phyloP scores from a whole-genome alignment of 441 rosid genomes.

The Mallotus repandus region DNA sequence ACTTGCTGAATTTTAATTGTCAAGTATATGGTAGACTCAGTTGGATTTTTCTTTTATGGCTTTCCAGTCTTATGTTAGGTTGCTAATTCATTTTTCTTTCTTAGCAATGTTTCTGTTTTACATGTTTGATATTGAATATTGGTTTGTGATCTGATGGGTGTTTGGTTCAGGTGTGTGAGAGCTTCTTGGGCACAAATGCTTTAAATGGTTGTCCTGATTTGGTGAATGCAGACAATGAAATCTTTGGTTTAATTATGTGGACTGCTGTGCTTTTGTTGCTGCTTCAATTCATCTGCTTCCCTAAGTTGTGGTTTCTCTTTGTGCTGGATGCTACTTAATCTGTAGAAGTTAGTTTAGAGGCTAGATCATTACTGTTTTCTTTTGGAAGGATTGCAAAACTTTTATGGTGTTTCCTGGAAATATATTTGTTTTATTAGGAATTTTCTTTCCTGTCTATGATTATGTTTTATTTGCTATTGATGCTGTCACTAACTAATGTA shows the following conservation, averaged over 20 bases:
- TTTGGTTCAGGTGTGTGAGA: constrained; percentile 94
- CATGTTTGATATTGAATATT: constrained; percentile 45
- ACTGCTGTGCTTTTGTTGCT: constrained; percentile 65
- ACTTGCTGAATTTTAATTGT: background rate
- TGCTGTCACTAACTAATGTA: constrained; percentile 6
- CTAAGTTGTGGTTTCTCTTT: too few species aligned
- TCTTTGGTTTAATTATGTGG: constrained; percentile 65
- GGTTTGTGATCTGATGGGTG: constrained; percentile 70
- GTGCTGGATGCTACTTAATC: constrained; percentile 9
- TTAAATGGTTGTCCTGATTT: constrained; percentile 95
- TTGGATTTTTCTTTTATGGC: background rate
- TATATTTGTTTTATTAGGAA: constrained; percentile 6
- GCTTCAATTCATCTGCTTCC: constrained; percentile 54
- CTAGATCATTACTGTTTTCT: constrained; percentile 6
- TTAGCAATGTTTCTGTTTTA: constrained; percentile 22
- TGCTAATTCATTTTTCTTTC: constrained; percentile 12
- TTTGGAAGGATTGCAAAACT: constrained; percentile 19
- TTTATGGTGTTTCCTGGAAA: constrained; percentile 14
- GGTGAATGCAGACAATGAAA: constrained; percentile 77
- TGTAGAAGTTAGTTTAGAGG: constrained; percentile 16
- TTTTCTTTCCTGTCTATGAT: background rate
- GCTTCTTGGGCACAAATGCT: constrained; percentile 84
- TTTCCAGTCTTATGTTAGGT: constrained; percentile 4
- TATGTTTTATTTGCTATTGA: constrained; percentile 14
- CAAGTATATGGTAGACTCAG: background rate